Evolutionary conservation across 768 basidiomycete genomes (phyloP).

Genomic region (Sutorius australiensis): DNA sequence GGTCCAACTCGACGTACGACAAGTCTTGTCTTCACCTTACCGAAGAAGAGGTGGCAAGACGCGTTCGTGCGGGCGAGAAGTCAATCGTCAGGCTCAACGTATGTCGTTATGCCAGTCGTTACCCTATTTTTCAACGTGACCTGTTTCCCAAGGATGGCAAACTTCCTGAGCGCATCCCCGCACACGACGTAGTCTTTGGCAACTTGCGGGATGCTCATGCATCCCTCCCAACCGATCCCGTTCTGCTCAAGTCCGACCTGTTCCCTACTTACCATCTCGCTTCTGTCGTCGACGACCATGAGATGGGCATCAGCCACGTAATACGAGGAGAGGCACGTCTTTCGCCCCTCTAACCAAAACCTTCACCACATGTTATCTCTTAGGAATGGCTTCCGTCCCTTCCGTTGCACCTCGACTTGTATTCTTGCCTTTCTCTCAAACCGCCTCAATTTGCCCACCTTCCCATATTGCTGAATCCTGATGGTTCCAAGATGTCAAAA

Average conservation of each 20-base stretch:
- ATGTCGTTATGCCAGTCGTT: slow-evolving; percentile 17
- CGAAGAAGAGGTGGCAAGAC: slow-evolving; percentile 78
- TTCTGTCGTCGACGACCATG: slow-evolving; percentile 91
- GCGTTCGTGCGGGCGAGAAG: slow-evolving; percentile 70
- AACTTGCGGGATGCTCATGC: slow-evolving; percentile 67
- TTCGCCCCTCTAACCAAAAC: not conserved
- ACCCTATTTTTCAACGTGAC: not conserved
- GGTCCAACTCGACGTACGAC: slow-evolving; percentile 84
- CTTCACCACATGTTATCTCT: not conserved
- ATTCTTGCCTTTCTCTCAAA: slow-evolving; percentile 65
- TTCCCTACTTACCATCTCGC: slow-evolving; percentile 98
- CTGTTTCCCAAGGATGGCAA: slow-evolving; percentile 48
- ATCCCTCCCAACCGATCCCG: slow-evolving; percentile 82
- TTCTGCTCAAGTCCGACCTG: slow-evolving; percentile 86
- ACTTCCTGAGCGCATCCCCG: slow-evolving; percentile 47
- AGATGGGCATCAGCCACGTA: slow-evolving; percentile 96
- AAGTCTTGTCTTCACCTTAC: slow-evolving; percentile 82
- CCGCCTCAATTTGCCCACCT: slow-evolving; percentile 88
- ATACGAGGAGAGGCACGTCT: slow-evolving; percentile 79
- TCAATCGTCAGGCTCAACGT: slow-evolving; percentile 89
- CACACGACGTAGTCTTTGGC: slow-evolving; percentile 75
- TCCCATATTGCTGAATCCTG: slow-evolving; percentile 83
- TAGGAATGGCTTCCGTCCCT: slow-evolving; percentile 97
- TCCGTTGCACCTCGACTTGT: slow-evolving; percentile 87
- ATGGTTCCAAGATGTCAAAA: slow-evolving; percentile 94